Evolutionary conservation across 345 rosid genomes (phyloP).

Genomic region (Stellera chamaejasme): DNA sequence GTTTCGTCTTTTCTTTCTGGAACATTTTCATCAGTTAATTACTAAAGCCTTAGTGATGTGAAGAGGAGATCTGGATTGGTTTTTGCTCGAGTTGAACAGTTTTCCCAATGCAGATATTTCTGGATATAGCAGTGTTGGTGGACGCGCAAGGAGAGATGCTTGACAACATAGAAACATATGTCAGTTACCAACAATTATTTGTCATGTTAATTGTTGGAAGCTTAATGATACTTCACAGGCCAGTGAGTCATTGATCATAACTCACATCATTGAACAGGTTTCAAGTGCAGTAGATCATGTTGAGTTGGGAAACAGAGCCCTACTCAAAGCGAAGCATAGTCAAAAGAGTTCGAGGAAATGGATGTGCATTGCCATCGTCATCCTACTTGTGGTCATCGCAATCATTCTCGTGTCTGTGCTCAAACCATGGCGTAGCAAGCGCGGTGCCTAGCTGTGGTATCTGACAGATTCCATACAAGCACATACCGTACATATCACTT

Average conservation of each 20-base stretch:
- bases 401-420: constrained; percentile 57
- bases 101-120: constrained; percentile 53
- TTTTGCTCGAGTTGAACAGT: not conserved
- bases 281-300: constrained; percentile 92
- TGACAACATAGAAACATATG: constrained; percentile 89
- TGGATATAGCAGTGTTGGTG: constrained; percentile 93
- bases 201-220: too few relatives aligned
- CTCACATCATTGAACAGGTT: constrained; percentile 32
- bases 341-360: constrained; percentile 87
- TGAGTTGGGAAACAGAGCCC: constrained; percentile 65
- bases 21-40: not conserved
- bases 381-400: constrained; percentile 67
- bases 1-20: not conserved
- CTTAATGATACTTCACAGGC: constrained; percentile 37
- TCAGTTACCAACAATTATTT: constrained; percentile 8
- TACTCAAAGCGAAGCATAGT: constrained; percentile 57
- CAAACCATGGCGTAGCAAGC: constrained; percentile 74
- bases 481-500: too few relatives aligned
- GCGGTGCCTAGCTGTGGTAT: constrained; percentile 44
- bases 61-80: constrained; percentile 4
- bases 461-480: too few relatives aligned
- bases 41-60: not conserved
- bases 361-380: constrained; percentile 83
- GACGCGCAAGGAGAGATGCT: constrained; percentile 94
- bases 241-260: constrained; percentile 6